phyloP scores from a whole-genome alignment of 169 alveolate species.

The Cryptosporidium sp. region DNA sequence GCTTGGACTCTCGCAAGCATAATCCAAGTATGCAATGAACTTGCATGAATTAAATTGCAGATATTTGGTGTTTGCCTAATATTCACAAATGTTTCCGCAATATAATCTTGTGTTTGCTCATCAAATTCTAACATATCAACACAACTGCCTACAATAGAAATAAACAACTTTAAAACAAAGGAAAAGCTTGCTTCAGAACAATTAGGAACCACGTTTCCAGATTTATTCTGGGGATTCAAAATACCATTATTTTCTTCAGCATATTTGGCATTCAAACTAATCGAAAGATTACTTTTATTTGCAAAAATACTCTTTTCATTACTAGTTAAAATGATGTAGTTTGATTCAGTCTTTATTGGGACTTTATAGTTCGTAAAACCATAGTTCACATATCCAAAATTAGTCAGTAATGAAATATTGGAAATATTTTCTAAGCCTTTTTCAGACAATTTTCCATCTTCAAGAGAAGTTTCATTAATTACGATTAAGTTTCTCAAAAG shows the following conservation, averaged over 20 bases:
- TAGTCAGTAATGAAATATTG: slow-evolving; percentile 9
- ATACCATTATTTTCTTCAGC: background rate
- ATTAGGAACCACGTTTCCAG: background rate
- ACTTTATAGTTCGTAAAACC: slow-evolving; percentile 45
- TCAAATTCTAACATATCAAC: slow-evolving; percentile 39
- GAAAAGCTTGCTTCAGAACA: background rate
- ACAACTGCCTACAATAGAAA: slow-evolving; percentile 64
- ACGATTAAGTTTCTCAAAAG: slow-evolving; percentile 27
- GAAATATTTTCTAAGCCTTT: slow-evolving; percentile 52
- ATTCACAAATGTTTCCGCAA: slow-evolving; percentile 33
- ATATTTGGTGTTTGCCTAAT: slow-evolving; percentile 17
- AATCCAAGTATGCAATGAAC: slow-evolving; percentile 48
- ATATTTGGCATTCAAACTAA: background rate
- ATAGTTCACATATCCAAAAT: slow-evolving; percentile 31
- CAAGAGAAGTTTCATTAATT: slow-evolving; percentile 41
- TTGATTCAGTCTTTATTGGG: slow-evolving; percentile 49
- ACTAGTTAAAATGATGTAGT: slow-evolving; percentile 18
- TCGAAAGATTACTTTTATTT: background rate
- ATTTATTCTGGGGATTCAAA: background rate
- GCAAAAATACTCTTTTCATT: slow-evolving; percentile 9
- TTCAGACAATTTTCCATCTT: slow-evolving; percentile 32
- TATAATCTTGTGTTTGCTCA: slow-evolving; percentile 10
- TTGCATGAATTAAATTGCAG: background rate
- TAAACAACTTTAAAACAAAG: background rate
- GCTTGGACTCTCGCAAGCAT: slow-evolving; percentile 45